A percentile compares a stretch with the other conserved stretches of the same genome.
These are phyloP conservation scores for Arachis hypogaea DNA, from an alignment of 306 rosid species.

Conservation along the genomic window DNA sequence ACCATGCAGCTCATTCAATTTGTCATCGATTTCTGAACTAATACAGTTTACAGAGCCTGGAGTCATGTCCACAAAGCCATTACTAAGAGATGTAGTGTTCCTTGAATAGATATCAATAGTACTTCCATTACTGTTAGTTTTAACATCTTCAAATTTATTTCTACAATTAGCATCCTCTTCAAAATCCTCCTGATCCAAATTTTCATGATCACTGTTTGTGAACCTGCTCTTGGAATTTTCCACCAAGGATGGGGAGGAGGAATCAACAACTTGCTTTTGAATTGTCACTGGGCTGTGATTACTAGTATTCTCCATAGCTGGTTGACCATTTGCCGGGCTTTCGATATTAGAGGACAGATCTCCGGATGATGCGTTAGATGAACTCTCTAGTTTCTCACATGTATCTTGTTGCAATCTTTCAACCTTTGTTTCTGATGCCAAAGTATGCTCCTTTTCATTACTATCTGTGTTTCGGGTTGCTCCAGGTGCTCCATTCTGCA, in stretches of 20 bases:
- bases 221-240: slow-evolving; percentile 46
- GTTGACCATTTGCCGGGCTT: slow-evolving; percentile 62
- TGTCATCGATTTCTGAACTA: slow-evolving; percentile 32
- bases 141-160: slow-evolving; percentile 34
- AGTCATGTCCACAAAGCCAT: slow-evolving; percentile 26
- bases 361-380: slow-evolving; percentile 57
- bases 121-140: slow-evolving; percentile 31
- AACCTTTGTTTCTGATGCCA: slow-evolving; percentile 49
- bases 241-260: slow-evolving; percentile 52
- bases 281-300: slow-evolving; percentile 43
- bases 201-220: slow-evolving; percentile 44
- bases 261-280: slow-evolving; percentile 49
- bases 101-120: slow-evolving; percentile 33
- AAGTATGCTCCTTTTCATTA: slow-evolving; percentile 44
- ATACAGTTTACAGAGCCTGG: slow-evolving; percentile 24
- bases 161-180: slow-evolving; percentile 35
- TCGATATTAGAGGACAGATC: slow-evolving; percentile 65
- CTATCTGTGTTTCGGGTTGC: slow-evolving; percentile 41
- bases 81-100: slow-evolving; percentile 31
- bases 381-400: slow-evolving; percentile 51
- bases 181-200: slow-evolving; percentile 43
- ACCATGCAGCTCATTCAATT: slow-evolving; percentile 40
- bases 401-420: slow-evolving; percentile 49
- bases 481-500: slow-evolving; percentile 56
- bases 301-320: slow-evolving; percentile 48